Base-by-base conservation (phyloP, 1,139 yeast species). In the Wickerhamiella infanticola region DNA sequence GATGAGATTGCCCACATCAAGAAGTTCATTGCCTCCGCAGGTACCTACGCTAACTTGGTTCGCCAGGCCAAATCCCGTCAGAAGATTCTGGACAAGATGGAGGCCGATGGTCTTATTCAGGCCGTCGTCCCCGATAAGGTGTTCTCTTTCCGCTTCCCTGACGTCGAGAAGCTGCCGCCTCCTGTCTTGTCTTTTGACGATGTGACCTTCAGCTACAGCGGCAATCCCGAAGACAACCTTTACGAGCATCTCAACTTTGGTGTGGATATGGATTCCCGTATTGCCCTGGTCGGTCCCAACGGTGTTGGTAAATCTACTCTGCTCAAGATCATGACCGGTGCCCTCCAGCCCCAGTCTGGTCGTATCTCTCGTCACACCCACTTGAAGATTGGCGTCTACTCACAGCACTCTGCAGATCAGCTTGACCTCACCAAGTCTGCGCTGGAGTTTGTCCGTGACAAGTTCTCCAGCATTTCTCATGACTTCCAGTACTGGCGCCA, bases 401-500 rank as follows among this genome's bases (percentile, higher is more conserved):
- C 97, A 29, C 98, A 93, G 73, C 98, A 93, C 70, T 88, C 97
- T 56, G 94, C 94, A 56, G 98, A 90, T 63, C 98, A 90, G 70
- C 78, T 90, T 62, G 98, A 93, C 65, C 76, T 90, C 65, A 81
- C 95, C 58, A 85, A 84, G 72, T 78, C 90, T 52, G 94, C 99
- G 46, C 74, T 90, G 59, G 98, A 93, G 66, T 93, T 90, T 63
- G 96, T 90, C 55, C 88, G 96, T 68, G 94, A 84, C 67, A 84
- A 83, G 66, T 90, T 85, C 72, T 70, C 95, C 38, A 66, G 72
- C 57, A 75, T 90, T 58, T 88, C 97, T 39, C 96, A 90, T 70
- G 99, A 93, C 70, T 86, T 77, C 79, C 97, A 90, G 73, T 88
- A 85, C 75, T 93, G 98, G 98, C 84, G 99, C 74, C 83, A 81